Evolutionary conservation across 176 grass and related monocot genomes (phyloP), one percentile per base, ranked within the genome.

Genomic region (Oryza australiensis): DNA sequence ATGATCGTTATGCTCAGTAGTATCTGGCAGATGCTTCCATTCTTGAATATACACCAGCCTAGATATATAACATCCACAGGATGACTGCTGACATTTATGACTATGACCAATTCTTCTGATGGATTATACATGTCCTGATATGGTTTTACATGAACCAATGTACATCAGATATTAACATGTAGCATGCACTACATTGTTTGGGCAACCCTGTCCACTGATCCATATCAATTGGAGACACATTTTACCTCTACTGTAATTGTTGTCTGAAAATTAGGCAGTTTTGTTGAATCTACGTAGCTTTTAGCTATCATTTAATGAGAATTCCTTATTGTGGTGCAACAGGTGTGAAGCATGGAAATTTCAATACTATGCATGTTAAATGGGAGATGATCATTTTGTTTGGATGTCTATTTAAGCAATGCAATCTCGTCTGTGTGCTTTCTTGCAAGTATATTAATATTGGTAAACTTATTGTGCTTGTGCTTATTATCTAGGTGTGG

Each of bases 401-500:
- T 29, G 72, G 33, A 81, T 15, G 7, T 73, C 1, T 20, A 35
- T 6, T 28, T 76, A 41, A 20, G 83, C 37, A 22, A 32, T 40
- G 29, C 69, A 41, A 4, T 77, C 37, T 70, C 59, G 3, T 87
- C 16, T 10, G 9, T 87, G 33, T 63, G 40, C 66, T 48, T 79
- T 62, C 45, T 65, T 62, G 51, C 0, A 13, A 59, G 24, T 81
- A 49, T 49, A 49, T 49, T 49, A 49, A 83, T 73, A 82, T 55
- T 76, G 53, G 14, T 64, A 78, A 87, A 82, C 53, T 77, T 73
- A 87, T 53, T 75, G 73, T 90, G 28, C 66, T 70, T 51, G 38
- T 77, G 16, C 55, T 83, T 74, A 41, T 90, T 92, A 11, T 86
- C 38, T 92, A 90, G 87, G 84, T 84, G 60, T 82, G 81, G 68